phyloP scores from a whole-genome alignment of 495 filamentous ascomycete genomes.

The Penicillium ucsense region DNA sequence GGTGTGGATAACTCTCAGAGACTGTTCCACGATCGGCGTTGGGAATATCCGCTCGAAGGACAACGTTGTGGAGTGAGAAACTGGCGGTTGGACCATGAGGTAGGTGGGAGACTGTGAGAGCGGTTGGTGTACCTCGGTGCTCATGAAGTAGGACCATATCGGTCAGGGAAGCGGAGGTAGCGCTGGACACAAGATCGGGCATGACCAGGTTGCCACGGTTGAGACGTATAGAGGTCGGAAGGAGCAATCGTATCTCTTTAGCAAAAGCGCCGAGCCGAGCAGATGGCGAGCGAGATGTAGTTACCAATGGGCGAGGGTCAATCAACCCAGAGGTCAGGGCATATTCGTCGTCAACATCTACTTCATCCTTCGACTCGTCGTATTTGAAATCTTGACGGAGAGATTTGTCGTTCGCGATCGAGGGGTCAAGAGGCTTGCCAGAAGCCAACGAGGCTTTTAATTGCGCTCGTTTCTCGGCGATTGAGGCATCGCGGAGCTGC shows the following conservation, averaged over 20 bases:
- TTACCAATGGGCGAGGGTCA: constrained; percentile 83
- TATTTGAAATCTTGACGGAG: constrained; percentile 87
- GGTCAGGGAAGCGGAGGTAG: constrained; percentile 64
- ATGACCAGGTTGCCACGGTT: constrained; percentile 88
- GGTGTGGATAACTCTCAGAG: constrained; percentile 84
- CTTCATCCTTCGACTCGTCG: constrained; percentile 61
- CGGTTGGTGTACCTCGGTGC: constrained; percentile 87
- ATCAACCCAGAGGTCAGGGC: constrained; percentile 72
- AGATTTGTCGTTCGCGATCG: constrained; percentile 80
- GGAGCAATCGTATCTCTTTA: constrained; percentile 88
- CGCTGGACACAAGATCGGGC: constrained; percentile 71
- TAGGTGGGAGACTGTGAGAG: constrained; percentile 80
- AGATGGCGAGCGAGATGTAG: constrained; percentile 81
- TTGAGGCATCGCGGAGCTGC: constrained; percentile 82
- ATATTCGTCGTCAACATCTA: constrained; percentile 95
- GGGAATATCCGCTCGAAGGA: constrained; percentile 88
- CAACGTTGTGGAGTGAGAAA: constrained; percentile 90
- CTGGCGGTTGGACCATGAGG: constrained; percentile 89
- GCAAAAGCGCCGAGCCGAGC: constrained; percentile 77
- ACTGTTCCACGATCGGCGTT: constrained; percentile 81
- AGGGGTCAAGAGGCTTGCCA: constrained; percentile 75
- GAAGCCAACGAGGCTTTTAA: constrained; percentile 76
- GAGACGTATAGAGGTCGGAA: constrained; percentile 82
- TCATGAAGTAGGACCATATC: constrained; percentile 89
- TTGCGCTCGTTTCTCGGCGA: constrained; percentile 79